These are phyloP conservation scores for Crithidia brevicula DNA, from an alignment of 208 protist species.

Conservation along the genomic window DNA sequence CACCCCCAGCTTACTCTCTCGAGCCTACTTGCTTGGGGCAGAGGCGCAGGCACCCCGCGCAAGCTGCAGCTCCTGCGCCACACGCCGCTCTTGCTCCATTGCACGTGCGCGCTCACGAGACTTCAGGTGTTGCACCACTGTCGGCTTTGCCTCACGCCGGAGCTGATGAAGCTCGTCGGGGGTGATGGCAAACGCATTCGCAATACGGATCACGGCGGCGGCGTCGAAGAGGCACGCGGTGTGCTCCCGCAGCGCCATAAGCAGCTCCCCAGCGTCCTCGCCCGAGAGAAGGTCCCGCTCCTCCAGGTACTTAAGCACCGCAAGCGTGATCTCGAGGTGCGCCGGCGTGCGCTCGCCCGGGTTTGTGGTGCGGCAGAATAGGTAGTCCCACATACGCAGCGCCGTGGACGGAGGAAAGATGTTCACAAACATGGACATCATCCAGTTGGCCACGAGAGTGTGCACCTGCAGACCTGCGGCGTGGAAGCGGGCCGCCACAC, in stretches of 20 bases:
- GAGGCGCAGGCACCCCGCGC: background rate
- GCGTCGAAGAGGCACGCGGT: constrained; percentile 47
- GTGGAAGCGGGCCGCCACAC: constrained; percentile 40
- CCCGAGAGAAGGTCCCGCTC: constrained; percentile 34
- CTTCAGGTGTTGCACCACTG: constrained; percentile 30
- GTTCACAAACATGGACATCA: constrained; percentile 76
- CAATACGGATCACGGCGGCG: constrained; percentile 33
- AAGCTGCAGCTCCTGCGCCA: constrained; percentile 31
- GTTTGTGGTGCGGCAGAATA: constrained; percentile 37
- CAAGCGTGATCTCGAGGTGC: constrained; percentile 59
- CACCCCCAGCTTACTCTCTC: too few relatives aligned
- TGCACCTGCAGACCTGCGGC: constrained; percentile 49
- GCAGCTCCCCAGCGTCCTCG: constrained; percentile 46
- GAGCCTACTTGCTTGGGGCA: background rate
- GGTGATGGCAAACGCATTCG: constrained; percentile 29
- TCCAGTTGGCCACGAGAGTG: constrained; percentile 62
- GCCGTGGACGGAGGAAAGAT: constrained; percentile 58
- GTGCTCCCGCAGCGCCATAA: constrained; percentile 33
- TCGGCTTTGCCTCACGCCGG: constrained; percentile 36
- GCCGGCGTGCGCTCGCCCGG: constrained; percentile 30
- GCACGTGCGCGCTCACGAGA: constrained; percentile 17
- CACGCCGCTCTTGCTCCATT: constrained; percentile 23
- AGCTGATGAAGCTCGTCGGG: constrained; percentile 40
- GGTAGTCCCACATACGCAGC: constrained; percentile 69
- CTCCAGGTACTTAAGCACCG: constrained; percentile 48